Conservation (phyloP, 805 yeast species). For the Candida jianshihensis region DNA sequence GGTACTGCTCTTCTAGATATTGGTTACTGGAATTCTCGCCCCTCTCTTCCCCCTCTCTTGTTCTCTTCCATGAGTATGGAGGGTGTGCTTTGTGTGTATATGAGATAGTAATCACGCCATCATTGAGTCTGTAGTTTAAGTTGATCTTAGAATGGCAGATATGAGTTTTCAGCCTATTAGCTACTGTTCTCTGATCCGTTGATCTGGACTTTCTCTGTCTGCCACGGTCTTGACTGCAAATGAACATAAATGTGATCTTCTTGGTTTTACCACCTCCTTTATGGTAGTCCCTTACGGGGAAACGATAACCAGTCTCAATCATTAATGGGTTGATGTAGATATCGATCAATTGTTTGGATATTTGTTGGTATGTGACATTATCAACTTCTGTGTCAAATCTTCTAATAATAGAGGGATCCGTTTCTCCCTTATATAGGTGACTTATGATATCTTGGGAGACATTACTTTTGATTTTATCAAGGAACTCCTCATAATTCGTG, state of each 20-base stretch:
- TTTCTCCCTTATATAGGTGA: conserved; percentile 27
- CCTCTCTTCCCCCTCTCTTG: conserved; percentile 2
- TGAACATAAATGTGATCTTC: conserved; percentile 36
- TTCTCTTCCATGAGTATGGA: conserved; percentile 28
- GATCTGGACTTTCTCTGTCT: conserved; percentile 37
- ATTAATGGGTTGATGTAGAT: conserved; percentile 35
- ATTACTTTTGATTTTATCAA: conserved; percentile 29
- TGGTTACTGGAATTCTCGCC: neutral
- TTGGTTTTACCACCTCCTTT: conserved; percentile 35
- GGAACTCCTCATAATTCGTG: conserved; percentile 27
- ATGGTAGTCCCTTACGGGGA: conserved; percentile 39
- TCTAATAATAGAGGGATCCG: conserved; percentile 26
- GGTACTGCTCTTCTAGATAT: conserved; percentile 4
- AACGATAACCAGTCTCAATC: conserved; percentile 33
- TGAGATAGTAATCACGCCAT: conserved; percentile 30
- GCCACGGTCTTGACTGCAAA: conserved; percentile 38
- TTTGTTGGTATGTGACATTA: conserved; percentile 25
- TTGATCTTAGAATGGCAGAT: conserved; percentile 34
- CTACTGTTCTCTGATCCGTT: conserved; percentile 29
- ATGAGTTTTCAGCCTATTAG: conserved; percentile 34
- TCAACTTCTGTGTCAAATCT: conserved; percentile 28
- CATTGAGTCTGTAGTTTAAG: conserved; percentile 30
- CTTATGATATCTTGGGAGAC: conserved; percentile 28
- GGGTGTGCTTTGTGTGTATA: conserved; percentile 35
- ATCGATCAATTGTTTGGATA: conserved; percentile 29